A percentile compares a stretch with the other conserved stretches of the same genome.
Conservation (phyloP, 176 grass and related monocot species). For the Aegilops tauschii region DNA sequence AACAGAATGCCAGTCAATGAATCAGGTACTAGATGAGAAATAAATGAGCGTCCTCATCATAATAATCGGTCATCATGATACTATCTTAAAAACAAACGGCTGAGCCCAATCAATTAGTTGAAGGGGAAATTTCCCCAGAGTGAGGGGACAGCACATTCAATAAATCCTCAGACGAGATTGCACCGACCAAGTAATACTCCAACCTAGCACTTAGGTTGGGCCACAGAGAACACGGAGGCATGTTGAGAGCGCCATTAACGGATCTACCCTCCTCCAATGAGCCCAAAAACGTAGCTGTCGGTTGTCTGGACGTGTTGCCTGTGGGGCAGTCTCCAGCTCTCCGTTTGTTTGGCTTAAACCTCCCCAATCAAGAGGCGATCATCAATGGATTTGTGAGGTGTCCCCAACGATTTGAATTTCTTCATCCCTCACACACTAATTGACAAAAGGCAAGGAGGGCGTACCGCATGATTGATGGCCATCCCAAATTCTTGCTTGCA, state of each 20-base stretch:
- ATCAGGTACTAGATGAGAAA: neutral
- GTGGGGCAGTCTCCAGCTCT: conserved; percentile 32
- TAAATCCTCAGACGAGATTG: neutral
- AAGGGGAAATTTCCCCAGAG: neutral
- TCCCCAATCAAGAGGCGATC: neutral
- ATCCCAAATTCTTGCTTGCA: neutral
- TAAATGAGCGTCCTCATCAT: neutral
- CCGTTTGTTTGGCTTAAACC: neutral
- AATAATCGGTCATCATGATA: too few relatives aligned
- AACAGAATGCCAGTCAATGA: neutral
- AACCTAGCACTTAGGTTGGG: neutral
- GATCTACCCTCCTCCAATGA: neutral
- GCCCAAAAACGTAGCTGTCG: conserved; percentile 12
- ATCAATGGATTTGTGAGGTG: neutral
- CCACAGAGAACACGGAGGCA: neutral
- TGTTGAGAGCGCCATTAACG: neutral
- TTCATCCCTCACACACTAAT: neutral
- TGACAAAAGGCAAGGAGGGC: neutral
- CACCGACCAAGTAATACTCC: neutral
- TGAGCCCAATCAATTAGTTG: neutral
- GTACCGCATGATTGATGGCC: neutral
- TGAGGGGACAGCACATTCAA: neutral
- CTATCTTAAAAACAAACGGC: too few relatives aligned
- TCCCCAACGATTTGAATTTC: neutral
- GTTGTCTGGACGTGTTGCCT: neutral